Evolutionary conservation across 2,329 filamentous ascomycete genomes (phyloP), one percentile per base, ranked within the genome.

Genomic region (Cladosporium velox): DNA sequence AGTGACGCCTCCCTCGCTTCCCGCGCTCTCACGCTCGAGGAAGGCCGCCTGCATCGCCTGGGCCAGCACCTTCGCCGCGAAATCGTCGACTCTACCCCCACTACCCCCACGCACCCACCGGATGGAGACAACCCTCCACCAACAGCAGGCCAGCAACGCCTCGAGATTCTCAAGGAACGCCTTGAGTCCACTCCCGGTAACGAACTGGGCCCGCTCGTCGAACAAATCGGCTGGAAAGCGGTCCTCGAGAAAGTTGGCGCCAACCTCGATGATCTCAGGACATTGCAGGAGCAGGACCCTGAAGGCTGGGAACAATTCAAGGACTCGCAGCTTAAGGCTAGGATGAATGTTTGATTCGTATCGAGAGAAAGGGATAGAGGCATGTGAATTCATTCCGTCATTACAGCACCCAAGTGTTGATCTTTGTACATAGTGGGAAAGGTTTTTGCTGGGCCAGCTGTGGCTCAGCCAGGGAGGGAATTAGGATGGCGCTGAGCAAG

Each of bases 1-100:
- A 89, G 87, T 1, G 88, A 90, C 70, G 88, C 90, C n/a, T 89
- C 86, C 2, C 82, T 91, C 11, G 87, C 88, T 54, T 86, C 86
- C 3, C 86, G 87, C 60, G 87, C 86, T 26, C 84, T 90, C 67
- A 84, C 85, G 0, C 83, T 87, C 55, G 89, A 91, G 79, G 89
- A 91, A 83, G 89, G 89, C 35, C 86, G 86, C 35, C 84, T 91
- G 70, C 89, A 90, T 72, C 87, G 89, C 30, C 84, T 91, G 44
- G 87, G 88, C 34, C 88, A 91, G 72, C 84, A 86, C 69, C 81
- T 91, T 54, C 86, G 88, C 24, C 86, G 88, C 51, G 87, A 89
- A 66, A 83, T 91, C 44, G 79, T 90, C 52, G 80, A 82, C 18
- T 80, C 83, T 3, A 79, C 83, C 3, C 44, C 69, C n/a, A 47